These are phyloP conservation scores for Sporothrix euskadiensis DNA, from an alignment of 2,329 filamentous ascomycete species.

Conservation along the genomic window DNA sequence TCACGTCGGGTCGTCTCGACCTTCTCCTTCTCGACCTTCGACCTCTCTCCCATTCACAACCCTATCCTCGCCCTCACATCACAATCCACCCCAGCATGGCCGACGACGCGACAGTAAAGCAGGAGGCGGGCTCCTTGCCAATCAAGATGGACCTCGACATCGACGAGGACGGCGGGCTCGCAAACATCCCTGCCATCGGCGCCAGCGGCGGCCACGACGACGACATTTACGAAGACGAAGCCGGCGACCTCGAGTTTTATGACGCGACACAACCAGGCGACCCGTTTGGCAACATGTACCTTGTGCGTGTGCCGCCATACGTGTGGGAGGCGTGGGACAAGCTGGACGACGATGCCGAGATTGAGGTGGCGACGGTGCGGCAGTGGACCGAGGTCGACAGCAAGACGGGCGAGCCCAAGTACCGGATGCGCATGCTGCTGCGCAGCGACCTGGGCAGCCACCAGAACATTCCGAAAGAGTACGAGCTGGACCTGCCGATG, in stretches of 20 bases:
- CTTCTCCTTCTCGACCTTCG: background rate
- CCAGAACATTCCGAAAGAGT: slow-evolving; percentile 79
- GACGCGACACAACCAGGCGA: slow-evolving; percentile 40
- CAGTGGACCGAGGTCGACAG: slow-evolving; percentile 55
- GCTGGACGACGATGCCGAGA: slow-evolving; percentile 77
- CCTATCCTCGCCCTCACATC: background rate
- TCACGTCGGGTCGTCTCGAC: background rate
- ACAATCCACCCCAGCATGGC: slow-evolving; percentile 14
- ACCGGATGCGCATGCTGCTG: slow-evolving; percentile 66
- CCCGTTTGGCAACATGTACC: slow-evolving; percentile 57
- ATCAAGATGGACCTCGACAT: slow-evolving; percentile 49
- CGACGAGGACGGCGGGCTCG: slow-evolving; percentile 28
- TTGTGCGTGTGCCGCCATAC: slow-evolving; percentile 76
- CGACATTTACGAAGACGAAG: slow-evolving; percentile 63
- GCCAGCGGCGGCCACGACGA: slow-evolving; percentile 48
- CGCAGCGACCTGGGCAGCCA: slow-evolving; percentile 65
- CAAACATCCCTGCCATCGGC: slow-evolving; percentile 37
- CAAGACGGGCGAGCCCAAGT: slow-evolving; percentile 53
- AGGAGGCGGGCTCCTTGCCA: slow-evolving; percentile 32
- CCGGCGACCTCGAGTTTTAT: slow-evolving; percentile 63
- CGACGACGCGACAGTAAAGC: slow-evolving; percentile 28
- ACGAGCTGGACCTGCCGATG: slow-evolving; percentile 72
- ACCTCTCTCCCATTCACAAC: background rate
- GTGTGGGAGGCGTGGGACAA: slow-evolving; percentile 78
- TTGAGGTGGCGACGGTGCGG: slow-evolving; percentile 74